Base-by-base conservation (phyloP, 1,284 basidiomycete species). In the Rhodotorula sp. region DNA sequence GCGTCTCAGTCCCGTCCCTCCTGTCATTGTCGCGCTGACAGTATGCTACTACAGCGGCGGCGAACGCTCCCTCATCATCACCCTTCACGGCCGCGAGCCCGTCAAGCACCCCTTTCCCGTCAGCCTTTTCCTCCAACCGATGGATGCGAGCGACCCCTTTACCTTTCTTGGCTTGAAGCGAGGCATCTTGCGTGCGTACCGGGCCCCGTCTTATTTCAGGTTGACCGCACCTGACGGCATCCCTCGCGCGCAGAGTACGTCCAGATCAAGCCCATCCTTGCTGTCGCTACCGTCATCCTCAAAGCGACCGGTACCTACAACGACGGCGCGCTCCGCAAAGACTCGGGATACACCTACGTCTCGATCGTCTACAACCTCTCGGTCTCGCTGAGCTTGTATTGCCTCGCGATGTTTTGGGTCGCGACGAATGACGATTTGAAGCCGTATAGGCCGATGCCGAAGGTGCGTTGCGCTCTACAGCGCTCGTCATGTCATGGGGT, bases 321-420 rank as follows among this genome's bases (percentile, higher is more conserved):
- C 76, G 95, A 99, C 79, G 95, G 95, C 53, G 86, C 89, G 78
- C 88, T 96, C 77, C 85, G 88, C 48, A 84, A 86, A 24, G 86
- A 88, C 73, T 94, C 93, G 0, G 95, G 95, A 19, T 99, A 95
- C 78, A 87, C 95, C 63, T 97, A 95, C 78, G 84, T 95, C 80
- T 92, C 89, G 74, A 85, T 96, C 74, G 84, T 94, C 20, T 87
- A 86, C 81, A 86, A 86, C 77, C 78, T 81, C 74, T 52, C 88
- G 86, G 79, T 92, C 68, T 87, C 86, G 79, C 82, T 87, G 66
- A 88, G 87, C 51, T 80, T 93, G 27, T 93, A 92, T 82, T 95
- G 93, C 77, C 85, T 97, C 58, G 94, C 92, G 0, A 89, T 95
- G 82, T 96, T 96, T 81, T 96, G 94, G 94, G 86, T 94, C 46